These are phyloP conservation scores for Saxophila tyrrhenica DNA, from an alignment of 495 filamentous ascomycete genomes.

Conservation along the genomic window DNA sequence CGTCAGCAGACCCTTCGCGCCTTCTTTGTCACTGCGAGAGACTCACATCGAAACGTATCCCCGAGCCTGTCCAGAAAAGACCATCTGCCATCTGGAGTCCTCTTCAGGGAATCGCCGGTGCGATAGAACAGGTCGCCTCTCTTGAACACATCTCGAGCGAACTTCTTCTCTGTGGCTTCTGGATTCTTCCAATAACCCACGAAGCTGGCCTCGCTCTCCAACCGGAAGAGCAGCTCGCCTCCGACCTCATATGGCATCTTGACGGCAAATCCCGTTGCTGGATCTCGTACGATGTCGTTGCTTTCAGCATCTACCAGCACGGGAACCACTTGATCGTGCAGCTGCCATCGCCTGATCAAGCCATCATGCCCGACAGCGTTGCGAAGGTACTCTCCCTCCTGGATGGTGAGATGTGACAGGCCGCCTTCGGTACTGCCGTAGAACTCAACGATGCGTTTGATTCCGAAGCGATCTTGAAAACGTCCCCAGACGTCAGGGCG, in stretches of 20 bases:
- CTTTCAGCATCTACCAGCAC: conserved; percentile 59
- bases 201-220: conserved; percentile 49
- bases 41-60: conserved; percentile 93
- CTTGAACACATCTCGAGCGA: conserved; percentile 55
- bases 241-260: conserved; percentile 54
- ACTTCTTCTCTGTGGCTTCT: conserved; percentile 57
- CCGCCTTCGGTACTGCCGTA: conserved; percentile 35
- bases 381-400: conserved; percentile 32
- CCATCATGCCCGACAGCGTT: conserved; percentile 60
- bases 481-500: conserved; percentile 65
- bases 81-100: conserved; percentile 59
- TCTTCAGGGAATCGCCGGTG: conserved; percentile 61
- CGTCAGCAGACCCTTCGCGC: too few relatives aligned
- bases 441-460: conserved; percentile 28
- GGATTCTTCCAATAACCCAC: conserved; percentile 55
- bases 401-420: conserved; percentile 28
- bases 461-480: conserved; percentile 43
- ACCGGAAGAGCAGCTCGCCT: conserved; percentile 63
- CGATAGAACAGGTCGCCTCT: conserved; percentile 69
- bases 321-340: conserved; percentile 47
- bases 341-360: conserved; percentile 38
- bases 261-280: conserved; percentile 53
- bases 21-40: too few relatives aligned
- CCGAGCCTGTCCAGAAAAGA: conserved; percentile 73
- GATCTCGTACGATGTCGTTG: conserved; percentile 50